Evolutionary conservation across 345 rosid species (phyloP).

Genomic region (Mercurialis annua): DNA sequence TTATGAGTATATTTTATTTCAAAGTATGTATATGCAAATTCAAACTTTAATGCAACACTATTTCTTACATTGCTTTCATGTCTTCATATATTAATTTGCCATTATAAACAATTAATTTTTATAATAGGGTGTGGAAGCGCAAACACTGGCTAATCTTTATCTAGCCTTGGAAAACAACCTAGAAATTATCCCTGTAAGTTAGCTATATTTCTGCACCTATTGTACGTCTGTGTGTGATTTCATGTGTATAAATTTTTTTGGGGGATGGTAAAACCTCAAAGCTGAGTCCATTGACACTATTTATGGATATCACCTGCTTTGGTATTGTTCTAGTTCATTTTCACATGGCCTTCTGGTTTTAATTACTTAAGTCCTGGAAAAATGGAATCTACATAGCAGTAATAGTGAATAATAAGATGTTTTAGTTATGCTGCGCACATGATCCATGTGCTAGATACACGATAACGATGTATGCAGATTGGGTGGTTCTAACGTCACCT

Average conservation of each 20-base stretch:
- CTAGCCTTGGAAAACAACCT: constrained; percentile 94
- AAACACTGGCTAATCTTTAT: constrained; percentile 92
- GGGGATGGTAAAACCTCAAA: not conserved
- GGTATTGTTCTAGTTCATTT: not conserved
- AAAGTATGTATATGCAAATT: not conserved
- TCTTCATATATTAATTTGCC: not conserved
- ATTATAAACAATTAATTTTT: constrained; percentile 7
- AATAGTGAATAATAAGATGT: not conserved
- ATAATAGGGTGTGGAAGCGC: constrained; percentile 95
- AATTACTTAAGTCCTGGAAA: not conserved
- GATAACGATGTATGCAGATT: not conserved
- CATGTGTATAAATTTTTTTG: not conserved
- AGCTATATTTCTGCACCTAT: constrained; percentile 19
- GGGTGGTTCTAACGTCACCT: not conserved
- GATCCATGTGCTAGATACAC: not conserved
- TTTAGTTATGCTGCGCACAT: not conserved
- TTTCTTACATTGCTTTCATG: not conserved
- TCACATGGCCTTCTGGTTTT: not conserved
- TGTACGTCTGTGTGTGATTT: not conserved
- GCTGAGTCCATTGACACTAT: not conserved
- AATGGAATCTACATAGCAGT: not conserved
- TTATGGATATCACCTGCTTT: not conserved
- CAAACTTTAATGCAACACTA: not conserved
- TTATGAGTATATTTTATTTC: not conserved
- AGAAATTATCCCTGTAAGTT: constrained; percentile 74